phyloP scores from a whole-genome alignment of 2,329 filamentous ascomycete genomes.

The Dothideomycetes sp. region DNA sequence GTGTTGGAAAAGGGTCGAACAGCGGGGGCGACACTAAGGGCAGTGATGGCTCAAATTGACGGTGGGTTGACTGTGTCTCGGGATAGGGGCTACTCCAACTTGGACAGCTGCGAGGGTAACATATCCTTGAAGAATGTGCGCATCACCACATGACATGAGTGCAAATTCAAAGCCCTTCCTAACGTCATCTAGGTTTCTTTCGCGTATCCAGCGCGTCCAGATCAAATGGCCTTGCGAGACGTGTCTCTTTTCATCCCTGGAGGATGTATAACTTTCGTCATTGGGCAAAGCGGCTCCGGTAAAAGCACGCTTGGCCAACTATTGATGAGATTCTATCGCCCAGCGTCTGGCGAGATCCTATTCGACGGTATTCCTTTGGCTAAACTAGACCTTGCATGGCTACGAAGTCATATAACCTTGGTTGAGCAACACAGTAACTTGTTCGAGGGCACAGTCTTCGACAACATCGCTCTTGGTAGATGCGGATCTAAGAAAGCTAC shows the following conservation, averaged over 20 bases:
- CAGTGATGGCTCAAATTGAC: constrained; percentile 27
- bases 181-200: constrained; percentile 71
- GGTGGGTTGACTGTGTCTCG: constrained; percentile 9
- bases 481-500: constrained; percentile 37
- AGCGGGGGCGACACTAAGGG: constrained; percentile 54
- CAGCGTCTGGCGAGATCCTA: constrained; percentile 51
- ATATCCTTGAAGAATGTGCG: constrained; percentile 59
- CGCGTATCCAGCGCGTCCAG: constrained; percentile 60
- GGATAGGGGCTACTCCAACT: constrained; percentile 15
- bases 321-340: constrained; percentile 65
- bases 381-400: constrained; percentile 56
- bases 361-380: constrained; percentile 56
- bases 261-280: constrained; percentile 65
- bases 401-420: constrained; percentile 66
- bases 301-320: constrained; percentile 84
- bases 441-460: constrained; percentile 69
- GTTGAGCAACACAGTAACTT: constrained; percentile 74
- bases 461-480: constrained; percentile 67
- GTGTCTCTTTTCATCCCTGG: constrained; percentile 48
- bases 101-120: constrained; percentile 46
- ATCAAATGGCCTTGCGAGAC: constrained; percentile 49
- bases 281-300: constrained; percentile 80
- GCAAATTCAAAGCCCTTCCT: too few relatives aligned
- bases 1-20: constrained; percentile 68
- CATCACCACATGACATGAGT: too few relatives aligned